Conservation (phyloP, 2,329 filamentous ascomycete species). For the Hirsutella rhossiliensis region DNA sequence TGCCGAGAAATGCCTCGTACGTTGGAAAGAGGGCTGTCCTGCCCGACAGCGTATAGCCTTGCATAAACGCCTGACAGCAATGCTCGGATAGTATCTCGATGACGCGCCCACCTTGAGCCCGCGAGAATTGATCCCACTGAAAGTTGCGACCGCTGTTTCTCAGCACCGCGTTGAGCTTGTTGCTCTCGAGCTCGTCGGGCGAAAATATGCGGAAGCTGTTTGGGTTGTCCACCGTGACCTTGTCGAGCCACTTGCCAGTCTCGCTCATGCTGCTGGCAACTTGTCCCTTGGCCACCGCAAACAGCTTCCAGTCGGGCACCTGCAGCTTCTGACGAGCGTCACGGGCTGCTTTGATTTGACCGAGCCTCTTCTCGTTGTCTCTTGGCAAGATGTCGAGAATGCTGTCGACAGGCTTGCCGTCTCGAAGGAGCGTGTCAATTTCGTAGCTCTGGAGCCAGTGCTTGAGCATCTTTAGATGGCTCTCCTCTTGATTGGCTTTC, state of each 20-base stretch:
- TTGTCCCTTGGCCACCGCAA: conserved; percentile 49
- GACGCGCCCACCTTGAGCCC: conserved; percentile 41
- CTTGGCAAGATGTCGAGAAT: conserved; percentile 52
- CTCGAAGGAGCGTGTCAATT: conserved; percentile 57
- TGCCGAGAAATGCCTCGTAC: conserved; percentile 74
- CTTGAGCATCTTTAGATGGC: conserved; percentile 57
- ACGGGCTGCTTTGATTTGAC: no score
- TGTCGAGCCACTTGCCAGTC: conserved; percentile 54
- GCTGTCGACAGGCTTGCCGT: conserved; percentile 50
- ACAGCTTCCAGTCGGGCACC: conserved; percentile 59
- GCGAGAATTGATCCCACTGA: conserved; percentile 27
- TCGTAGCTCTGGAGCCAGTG: conserved; percentile 68
- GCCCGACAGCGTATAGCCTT: conserved; percentile 65
- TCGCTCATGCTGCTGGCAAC: conserved; percentile 59
- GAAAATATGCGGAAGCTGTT: conserved; percentile 65
- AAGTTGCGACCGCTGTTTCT: conserved; percentile 66
- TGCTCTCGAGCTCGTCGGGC: conserved; percentile 71
- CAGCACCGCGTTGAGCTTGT: conserved; percentile 57
- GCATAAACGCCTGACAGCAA: conserved; percentile 68
- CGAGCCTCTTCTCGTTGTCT: no score
- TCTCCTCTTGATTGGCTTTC: conserved; percentile 5
- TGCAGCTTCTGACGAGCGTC: conserved; percentile 50
- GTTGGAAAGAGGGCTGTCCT: conserved; percentile 68
- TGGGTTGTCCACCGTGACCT: conserved; percentile 53
- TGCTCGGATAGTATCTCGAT: conserved; percentile 83